Base-by-base conservation (phyloP, 176 grass and related monocot species). In the Oryza meridionalis region DNA sequence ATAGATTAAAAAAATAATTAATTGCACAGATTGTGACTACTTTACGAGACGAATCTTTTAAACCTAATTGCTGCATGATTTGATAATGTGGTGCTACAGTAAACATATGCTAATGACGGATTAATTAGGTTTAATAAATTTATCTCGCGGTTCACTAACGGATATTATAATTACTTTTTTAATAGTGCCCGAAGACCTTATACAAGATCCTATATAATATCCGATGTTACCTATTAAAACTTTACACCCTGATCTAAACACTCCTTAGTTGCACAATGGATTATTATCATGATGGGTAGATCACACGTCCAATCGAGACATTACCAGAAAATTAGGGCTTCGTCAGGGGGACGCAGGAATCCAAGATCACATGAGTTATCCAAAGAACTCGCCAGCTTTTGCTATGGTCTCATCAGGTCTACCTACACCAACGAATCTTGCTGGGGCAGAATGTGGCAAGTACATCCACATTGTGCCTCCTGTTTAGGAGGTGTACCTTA, bases 11-110 rank as follows among this genome's bases (percentile, higher is more conserved):
- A 29, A 29, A 29, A 29, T 29, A 29, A 29, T 3, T 29, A 29
- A 29, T 29, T 29, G 0, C 0, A 29, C 0, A 29, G 0, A 0
- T 29, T 29, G 29, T 29, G 2, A 29, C 29, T 29, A 29, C 2
- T 29, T 29, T 29, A 3, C 29, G 2, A 29, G 29, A 29, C 0
- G 0, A 29, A 29, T 29, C 29, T 29, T 29, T 29, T 27, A 27
- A 27, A 29, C 0, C 2, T n/a, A n/a, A n/a, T n/a, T n/a, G n/a
- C n/a, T n/a, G n/a, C n/a, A n/a, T n/a, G n/a, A n/a, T n/a, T n/a
- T 29, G 29, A 29, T 3, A 29, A 29, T 29, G 29, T 29, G 0
- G 2, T 29, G 29, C 2, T 29, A 29, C 29, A 29, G 2, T 29
- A 29, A 29, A 29, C 2, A 29, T 29, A 3, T 29, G 29, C 2